Conservation (phyloP, 805 yeast species). For the Teunomyces stri region DNA sequence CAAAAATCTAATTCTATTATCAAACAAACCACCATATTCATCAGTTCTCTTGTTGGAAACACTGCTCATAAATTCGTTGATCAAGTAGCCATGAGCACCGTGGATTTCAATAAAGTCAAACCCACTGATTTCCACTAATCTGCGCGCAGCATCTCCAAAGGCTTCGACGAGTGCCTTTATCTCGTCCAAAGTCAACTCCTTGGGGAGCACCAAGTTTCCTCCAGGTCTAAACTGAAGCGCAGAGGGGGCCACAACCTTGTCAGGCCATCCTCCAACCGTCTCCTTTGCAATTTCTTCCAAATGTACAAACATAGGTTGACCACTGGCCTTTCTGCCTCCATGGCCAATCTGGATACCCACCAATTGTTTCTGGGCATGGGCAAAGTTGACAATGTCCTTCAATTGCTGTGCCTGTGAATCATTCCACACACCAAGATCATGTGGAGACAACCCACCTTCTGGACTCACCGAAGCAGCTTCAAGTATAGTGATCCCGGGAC, state of each 20-base stretch:
- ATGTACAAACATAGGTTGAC: constrained; percentile 27
- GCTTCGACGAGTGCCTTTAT: constrained; percentile 38
- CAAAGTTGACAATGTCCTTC: constrained; percentile 16
- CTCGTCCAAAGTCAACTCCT: constrained; percentile 43
- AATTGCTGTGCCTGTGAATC: constrained; percentile 27
- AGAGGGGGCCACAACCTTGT: constrained; percentile 47
- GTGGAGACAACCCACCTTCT: constrained; percentile 26
- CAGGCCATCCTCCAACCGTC: constrained; percentile 42
- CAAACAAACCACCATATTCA: constrained; percentile 45
- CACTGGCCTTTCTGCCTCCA: constrained; percentile 29
- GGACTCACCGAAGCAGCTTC: constrained; percentile 35
- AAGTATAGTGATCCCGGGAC: constrained; percentile 58
- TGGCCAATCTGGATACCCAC: constrained; percentile 14
- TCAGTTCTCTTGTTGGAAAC: constrained; percentile 37
- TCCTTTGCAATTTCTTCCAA: constrained; percentile 28
- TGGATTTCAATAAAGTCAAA: constrained; percentile 45
- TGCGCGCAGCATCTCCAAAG: constrained; percentile 35
- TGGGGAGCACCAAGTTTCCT: constrained; percentile 31
- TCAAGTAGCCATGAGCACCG: constrained; percentile 39
- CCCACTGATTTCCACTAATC: constrained; percentile 30
- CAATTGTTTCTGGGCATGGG: constrained; percentile 13
- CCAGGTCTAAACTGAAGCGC: constrained; percentile 29
- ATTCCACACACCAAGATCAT: constrained; percentile 18
- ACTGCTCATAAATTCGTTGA: constrained; percentile 40
- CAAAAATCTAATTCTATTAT: constrained; percentile 38